Percentiles rank a stretch among this genome's conserved stretches.
These are phyloP conservation scores for Coniochaeta sp. DNA, from an alignment of 2,329 filamentous ascomycete species.

Conservation along the genomic window DNA sequence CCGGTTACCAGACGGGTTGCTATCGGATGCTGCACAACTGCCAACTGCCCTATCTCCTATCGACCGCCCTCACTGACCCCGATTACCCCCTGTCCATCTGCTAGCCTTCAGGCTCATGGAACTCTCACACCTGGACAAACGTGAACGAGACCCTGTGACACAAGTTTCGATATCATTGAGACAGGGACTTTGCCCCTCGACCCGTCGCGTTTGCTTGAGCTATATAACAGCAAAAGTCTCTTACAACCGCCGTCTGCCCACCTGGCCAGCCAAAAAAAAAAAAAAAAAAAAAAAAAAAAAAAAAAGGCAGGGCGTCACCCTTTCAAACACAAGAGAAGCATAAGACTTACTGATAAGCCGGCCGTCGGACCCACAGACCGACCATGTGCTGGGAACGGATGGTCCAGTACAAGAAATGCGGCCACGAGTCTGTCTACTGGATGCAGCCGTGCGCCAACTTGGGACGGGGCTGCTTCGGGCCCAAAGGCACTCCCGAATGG, in stretches of 20 bases:
- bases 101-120: neutral
- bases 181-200: neutral
- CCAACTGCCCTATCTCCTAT: too few relatives aligned
- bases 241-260: neutral
- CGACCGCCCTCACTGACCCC: neutral
- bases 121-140: neutral
- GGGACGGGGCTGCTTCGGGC: conserved; percentile 15
- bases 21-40: neutral
- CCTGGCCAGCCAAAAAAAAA: neutral
- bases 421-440: conserved; percentile 16
- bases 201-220: neutral
- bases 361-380: neutral
- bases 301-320: too few relatives aligned
- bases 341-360: neutral
- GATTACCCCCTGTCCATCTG: neutral
- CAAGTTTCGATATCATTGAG: neutral
- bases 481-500: conserved; percentile 2
- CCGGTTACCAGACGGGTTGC: too few relatives aligned
- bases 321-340: neutral
- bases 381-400: conserved; percentile 18
- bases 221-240: neutral
- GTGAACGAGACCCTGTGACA: neutral
- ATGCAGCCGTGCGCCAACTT: conserved; percentile 17
- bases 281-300: too few relatives aligned
- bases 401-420: conserved; percentile 13